Percentiles rank a stretch among this genome's conserved stretches.
These are phyloP conservation scores for Leucaena leucocephala DNA, from an alignment of 306 rosid genomes.

Conservation along the genomic window DNA sequence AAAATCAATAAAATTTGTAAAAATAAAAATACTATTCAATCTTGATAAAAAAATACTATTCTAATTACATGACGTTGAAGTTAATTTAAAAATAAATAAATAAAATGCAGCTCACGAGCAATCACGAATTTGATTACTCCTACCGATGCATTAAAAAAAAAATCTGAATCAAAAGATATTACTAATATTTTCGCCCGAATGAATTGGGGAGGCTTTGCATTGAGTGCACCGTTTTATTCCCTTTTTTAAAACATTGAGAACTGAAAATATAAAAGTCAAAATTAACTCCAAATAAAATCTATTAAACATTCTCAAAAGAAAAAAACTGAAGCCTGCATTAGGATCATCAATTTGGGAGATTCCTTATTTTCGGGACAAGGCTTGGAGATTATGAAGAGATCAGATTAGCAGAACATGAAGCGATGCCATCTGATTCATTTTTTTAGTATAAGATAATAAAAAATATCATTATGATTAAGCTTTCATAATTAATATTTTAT, in stretches of 20 bases:
- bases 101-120: not conserved
- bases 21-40: not conserved
- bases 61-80: too few species aligned
- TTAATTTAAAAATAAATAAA: not conserved
- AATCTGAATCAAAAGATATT: not conserved
- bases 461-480: too few species aligned
- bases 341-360: too few species aligned
- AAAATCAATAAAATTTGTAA: not conserved
- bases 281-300: not conserved
- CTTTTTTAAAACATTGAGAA: not conserved
- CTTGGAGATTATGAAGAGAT: too few species aligned
- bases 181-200: not conserved
- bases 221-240: not conserved
- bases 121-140: not conserved
- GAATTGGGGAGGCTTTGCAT: not conserved
- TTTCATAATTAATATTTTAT: too few species aligned
- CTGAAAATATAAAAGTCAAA: not conserved
- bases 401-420: too few species aligned
- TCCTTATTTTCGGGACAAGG: too few species aligned
- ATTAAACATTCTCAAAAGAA: not conserved
- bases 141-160: conserved; percentile 21
- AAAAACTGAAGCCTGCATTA: too few species aligned
- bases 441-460: too few species aligned
- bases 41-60: too few species aligned
- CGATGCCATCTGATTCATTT: too few species aligned